Conservation (phyloP, 257 asterid species). For the Solanum tarijense region DNA sequence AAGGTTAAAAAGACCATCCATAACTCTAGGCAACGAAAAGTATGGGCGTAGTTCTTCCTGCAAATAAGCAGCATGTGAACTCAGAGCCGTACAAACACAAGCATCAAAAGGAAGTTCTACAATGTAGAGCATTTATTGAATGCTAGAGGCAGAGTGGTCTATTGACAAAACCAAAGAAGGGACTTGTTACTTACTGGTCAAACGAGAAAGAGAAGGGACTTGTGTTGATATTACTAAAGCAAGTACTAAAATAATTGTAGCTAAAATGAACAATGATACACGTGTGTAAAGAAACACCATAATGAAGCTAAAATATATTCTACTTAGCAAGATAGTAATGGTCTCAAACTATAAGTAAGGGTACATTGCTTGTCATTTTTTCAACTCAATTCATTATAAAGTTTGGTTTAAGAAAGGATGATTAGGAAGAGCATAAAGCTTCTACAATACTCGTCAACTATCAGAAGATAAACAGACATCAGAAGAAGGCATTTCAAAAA, state of each 20-base stretch:
- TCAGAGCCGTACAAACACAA: not conserved
- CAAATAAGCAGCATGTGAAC: conserved; percentile 4
- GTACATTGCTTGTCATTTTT: not conserved
- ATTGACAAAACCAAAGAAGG: not conserved
- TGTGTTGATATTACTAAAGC: not conserved
- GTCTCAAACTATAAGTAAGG: not conserved
- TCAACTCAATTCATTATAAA: not conserved
- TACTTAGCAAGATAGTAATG: not conserved
- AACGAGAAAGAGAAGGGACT: not conserved
- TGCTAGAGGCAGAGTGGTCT: not conserved
- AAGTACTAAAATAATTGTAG: not conserved
- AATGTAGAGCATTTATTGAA: not conserved
- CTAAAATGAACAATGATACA: not conserved
- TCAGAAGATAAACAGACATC: not conserved
- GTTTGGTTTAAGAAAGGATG: not conserved
- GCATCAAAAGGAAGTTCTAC: not conserved
- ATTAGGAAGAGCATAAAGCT: not conserved
- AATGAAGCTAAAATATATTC: not conserved
- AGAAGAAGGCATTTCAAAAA: not conserved
- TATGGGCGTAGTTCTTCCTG: conserved; percentile 98
- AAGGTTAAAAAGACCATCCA: conserved; percentile 94
- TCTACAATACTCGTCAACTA: not conserved
- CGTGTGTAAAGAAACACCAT: not conserved
- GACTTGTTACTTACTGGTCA: not conserved
- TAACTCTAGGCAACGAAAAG: conserved; percentile 91